Base-by-base conservation (phyloP, 2,329 filamentous ascomycete genomes). In the Aspergillus ibericus region DNA sequence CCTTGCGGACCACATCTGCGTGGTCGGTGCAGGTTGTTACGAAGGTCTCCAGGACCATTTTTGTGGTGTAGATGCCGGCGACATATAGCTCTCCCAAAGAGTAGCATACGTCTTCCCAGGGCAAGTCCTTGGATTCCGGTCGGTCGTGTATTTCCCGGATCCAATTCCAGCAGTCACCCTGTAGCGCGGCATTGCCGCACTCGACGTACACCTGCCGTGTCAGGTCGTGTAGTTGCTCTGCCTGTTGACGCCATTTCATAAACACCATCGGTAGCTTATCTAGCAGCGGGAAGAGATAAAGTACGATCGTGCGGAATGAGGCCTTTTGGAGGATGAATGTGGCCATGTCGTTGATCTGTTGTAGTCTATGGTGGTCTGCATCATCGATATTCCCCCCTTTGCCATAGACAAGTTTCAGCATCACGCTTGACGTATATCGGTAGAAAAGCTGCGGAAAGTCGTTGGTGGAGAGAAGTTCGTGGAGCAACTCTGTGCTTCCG, bases 331-430 rank as follows among this genome's bases (percentile, higher is more conserved):
- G 59, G 27, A 59, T 49, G 38, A 56, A 66, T 1, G 32, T 36
- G 25, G 46, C 75, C 55, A 75, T 71, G 58, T 78, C 78, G 15
- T 80, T 77, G 75, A 82, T 81, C 66, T 80, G 79, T 48, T 77
- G 68, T 62, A 82, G 13, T 77, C 72, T 42, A 78, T 74, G 32
- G 69, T 72, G 47, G 80, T 80, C 32, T 4, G 76, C 78, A 58
- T 82, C 78, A 54, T 63, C 61, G 22, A 56, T 62, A 4, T 62
- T 55, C 50, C 82, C 79, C 6, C 80, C 77, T 56, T 81, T 79
- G 0, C 82, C 81, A 62, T 83, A 84, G 4, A 80, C 75, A 4
- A 83, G 78, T 5, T 77, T 80, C 60, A 83, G 81, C 5, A 82
- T 80, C 32, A 83, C 73, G 60, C 77, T 80, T 1, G 77, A 76